Evolutionary conservation across 495 filamentous ascomycete species (phyloP).

Genomic region (Penicillium silybi): DNA sequence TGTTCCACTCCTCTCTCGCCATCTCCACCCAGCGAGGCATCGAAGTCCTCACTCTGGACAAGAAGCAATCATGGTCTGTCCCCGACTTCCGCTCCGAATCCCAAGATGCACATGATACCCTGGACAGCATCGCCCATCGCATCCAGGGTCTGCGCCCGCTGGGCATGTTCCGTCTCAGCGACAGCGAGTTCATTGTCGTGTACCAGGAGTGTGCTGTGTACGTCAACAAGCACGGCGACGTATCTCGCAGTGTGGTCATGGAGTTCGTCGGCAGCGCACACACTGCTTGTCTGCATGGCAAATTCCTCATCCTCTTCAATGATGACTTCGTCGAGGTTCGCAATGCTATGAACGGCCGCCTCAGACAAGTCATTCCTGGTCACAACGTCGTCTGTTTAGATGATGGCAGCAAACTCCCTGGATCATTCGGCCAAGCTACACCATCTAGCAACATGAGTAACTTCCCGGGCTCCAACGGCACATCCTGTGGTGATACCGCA

Average conservation of each 20-base stretch:
- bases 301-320: conserved; percentile 68
- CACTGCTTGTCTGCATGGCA: conserved; percentile 78
- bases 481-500: conserved; percentile 15
- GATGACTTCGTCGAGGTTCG: conserved; percentile 96
- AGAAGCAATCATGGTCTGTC: conserved; percentile 87
- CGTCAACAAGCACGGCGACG: conserved; percentile 96
- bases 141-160: conserved; percentile 78
- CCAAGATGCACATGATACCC: conserved; percentile 55
- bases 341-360: conserved; percentile 90
- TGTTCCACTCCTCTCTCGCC: conserved; percentile 90
- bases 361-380: conserved; percentile 91
- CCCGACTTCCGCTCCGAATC: conserved; percentile 66
- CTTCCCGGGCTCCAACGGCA: conserved; percentile 27
- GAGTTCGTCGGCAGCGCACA: conserved; percentile 91
- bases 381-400: conserved; percentile 84
- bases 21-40: conserved; percentile 90
- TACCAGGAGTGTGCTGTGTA: conserved; percentile 97
- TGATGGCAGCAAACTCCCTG: conserved; percentile 61
- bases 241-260: conserved; percentile 89
- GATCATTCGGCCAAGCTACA: conserved; percentile 31
- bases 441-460: conserved; percentile 25
- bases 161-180: conserved; percentile 93
- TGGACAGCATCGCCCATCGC: conserved; percentile 73
- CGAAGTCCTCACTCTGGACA: conserved; percentile 93
- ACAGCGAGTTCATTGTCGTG: conserved; percentile 87